Evolutionary conservation across 306 rosid species (phyloP).

Genomic region (Luffa aegyptiaca): DNA sequence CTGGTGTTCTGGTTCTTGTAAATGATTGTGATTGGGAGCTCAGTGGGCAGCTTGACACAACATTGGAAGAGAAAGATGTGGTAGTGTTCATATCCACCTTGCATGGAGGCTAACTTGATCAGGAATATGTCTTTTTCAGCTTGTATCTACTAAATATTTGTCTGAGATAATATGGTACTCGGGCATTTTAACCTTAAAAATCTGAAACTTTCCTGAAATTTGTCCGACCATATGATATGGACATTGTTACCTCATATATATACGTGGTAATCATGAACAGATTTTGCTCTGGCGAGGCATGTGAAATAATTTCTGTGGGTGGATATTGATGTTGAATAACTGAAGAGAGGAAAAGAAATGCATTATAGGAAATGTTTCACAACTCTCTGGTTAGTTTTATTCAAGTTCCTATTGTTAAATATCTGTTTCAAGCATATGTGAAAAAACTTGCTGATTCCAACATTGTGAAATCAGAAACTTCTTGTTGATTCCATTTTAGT

Average conservation of each 20-base stretch:
- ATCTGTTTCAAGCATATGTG: too few relatives aligned
- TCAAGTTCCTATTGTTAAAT: too few relatives aligned
- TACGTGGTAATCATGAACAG: not conserved
- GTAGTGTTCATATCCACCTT: slow-evolving; percentile 88
- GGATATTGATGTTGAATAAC: not conserved
- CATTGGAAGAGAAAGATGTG: slow-evolving; percentile 76
- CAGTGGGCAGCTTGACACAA: slow-evolving; percentile 70
- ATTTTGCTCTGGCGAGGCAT: not conserved
- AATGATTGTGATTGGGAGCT: slow-evolving; percentile 98
- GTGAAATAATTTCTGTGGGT: not conserved
- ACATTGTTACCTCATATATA: not conserved
- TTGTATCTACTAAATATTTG: not conserved
- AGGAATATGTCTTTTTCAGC: not conserved
- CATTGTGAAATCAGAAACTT: too few relatives aligned
- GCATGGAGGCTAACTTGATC: slow-evolving; percentile 58
- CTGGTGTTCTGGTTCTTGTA: slow-evolving; percentile 90
- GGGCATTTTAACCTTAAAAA: not conserved
- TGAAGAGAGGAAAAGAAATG: not conserved
- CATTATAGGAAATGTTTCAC: too few relatives aligned
- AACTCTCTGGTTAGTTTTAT: too few relatives aligned
- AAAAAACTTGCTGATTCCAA: too few relatives aligned
- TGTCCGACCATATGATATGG: not conserved
- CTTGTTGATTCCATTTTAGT: too few relatives aligned
- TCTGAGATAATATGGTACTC: not conserved
- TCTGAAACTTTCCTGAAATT: not conserved